Evolutionary conservation across 1,139 yeast genomes (phyloP), one percentile per base, ranked within the genome.

Genomic region (Petasospora rhodanensis): DNA sequence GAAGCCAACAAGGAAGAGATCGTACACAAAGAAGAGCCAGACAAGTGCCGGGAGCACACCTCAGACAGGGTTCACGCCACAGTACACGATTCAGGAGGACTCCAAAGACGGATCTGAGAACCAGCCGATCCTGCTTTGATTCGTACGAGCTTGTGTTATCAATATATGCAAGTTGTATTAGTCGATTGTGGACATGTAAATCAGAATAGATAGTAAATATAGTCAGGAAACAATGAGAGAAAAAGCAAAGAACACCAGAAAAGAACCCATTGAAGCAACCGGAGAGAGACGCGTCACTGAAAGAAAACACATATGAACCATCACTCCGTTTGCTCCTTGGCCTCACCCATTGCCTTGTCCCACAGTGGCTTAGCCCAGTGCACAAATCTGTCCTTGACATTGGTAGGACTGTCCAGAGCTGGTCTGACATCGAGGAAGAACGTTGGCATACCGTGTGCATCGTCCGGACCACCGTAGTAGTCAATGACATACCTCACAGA

Each of bases 391-490:
- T 86, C 97, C 31, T 59, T 53, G 4, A 79, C 85, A 48, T 70
- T 79, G 1, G 64, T 61, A 2, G 76, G 54, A 39, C 68, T 68
- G 57, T 93, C 98, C 46, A 89, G 65, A 2, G 96, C 98, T 0
- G 98, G 98, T 46, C 99, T 74, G 15, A 95, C 95, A 58, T 91
- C 98, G 48, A 93, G 70, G 59, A 77, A 78, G 57, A 91, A 93
- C 1, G 95, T 72, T 8, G 98, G 97, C 76, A 79, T 73, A 9
- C 95, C 95, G 23, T 83, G 76, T 14, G 74, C 80, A 47, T 79
- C 89, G 49, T 85, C 96, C 35, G 93, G 96, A 2, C 95, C 95
- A 2, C 95, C 95, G 56, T 93, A 93, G 59, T 89, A 93, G 58
- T 93, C 99, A 51, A 93, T 87, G 22, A 93, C 95, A 51, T 93